Conservation (phyloP, 371 early-diverging fungal genomes). For the Scutellospora calospora region DNA sequence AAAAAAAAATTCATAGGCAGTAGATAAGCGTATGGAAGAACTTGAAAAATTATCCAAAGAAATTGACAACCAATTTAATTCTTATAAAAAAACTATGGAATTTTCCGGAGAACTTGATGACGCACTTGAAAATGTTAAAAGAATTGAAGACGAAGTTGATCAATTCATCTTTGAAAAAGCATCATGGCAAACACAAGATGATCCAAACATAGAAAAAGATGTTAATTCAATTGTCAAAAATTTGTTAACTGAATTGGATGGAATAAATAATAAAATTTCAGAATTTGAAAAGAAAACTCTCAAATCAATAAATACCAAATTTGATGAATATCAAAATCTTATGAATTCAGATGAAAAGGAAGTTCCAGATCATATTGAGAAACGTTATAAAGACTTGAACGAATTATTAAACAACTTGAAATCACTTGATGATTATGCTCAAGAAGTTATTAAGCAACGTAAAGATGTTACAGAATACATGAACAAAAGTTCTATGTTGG, state of each 20-base stretch:
- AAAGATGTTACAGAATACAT: slow-evolving; percentile 9
- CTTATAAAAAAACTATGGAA: slow-evolving; percentile 23
- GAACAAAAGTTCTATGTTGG: background rate
- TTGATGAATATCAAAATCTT: slow-evolving; percentile 14
- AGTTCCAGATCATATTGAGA: slow-evolving; percentile 28
- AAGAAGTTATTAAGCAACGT: slow-evolving; percentile 23
- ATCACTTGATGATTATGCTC: slow-evolving; percentile 7
- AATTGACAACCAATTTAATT: slow-evolving; percentile 14
- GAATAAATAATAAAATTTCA: slow-evolving; percentile 14
- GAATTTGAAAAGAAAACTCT: slow-evolving; percentile 21
- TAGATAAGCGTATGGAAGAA: background rate
- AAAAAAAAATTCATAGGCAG: no score
- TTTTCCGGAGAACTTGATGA: slow-evolving; percentile 21
- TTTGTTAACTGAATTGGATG: slow-evolving; percentile 21
- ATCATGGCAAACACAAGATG: slow-evolving; percentile 31
- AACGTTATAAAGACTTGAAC: background rate
- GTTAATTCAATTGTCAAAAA: slow-evolving; percentile 14
- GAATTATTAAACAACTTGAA: slow-evolving; percentile 1
- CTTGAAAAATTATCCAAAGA: slow-evolving; percentile 31
- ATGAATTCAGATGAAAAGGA: background rate
- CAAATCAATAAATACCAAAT: background rate
- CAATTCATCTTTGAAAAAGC: slow-evolving; percentile 32
- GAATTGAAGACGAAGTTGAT: slow-evolving; percentile 27
- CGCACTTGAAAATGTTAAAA: slow-evolving; percentile 6
- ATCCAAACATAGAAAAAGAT: background rate